These are phyloP conservation scores for Elymus sibiricus DNA, from an alignment of 176 grass and related monocot genomes.

Conservation along the genomic window DNA sequence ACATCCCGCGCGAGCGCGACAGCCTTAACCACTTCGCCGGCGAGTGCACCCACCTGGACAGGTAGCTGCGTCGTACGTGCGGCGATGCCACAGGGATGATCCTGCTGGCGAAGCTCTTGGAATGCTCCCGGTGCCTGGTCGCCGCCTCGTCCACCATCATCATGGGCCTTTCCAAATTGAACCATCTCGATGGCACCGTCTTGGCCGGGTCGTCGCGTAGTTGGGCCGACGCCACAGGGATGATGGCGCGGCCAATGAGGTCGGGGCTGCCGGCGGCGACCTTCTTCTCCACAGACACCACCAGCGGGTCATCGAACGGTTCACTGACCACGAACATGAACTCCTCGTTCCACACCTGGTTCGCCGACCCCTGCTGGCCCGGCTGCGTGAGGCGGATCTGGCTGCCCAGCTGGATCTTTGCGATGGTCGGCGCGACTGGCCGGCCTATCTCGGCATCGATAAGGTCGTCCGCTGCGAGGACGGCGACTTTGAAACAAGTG, in stretches of 20 bases:
- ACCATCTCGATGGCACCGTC: conserved; percentile 45
- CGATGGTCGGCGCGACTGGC: conserved; percentile 17
- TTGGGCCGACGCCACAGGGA: conserved; percentile 21
- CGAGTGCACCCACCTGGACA: no score
- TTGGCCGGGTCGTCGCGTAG: conserved; percentile 47
- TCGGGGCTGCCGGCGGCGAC: conserved; percentile 43
- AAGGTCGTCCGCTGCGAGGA: no score
- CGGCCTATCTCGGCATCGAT: conserved; percentile 9
- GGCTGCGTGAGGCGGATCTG: conserved; percentile 36
- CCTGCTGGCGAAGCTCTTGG: conserved; percentile 48
- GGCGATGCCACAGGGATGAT: neutral
- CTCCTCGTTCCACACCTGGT: conserved; percentile 70
- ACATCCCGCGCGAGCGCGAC: no score
- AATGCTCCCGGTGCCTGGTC: no score
- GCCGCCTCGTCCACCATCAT: neutral
- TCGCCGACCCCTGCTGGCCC: conserved; percentile 28
- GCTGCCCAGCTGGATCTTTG: conserved; percentile 43
- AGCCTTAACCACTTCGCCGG: no score
- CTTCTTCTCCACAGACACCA: conserved; percentile 60
- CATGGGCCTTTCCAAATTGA: conserved; percentile 49
- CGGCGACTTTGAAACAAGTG: fast-evolving
- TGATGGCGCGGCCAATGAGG: conserved; percentile 30
- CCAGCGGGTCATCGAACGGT: conserved; percentile 61
- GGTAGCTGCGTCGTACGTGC: no score
- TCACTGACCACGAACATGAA: conserved; percentile 63